Evolutionary conservation across 2,329 filamentous ascomycete species (phyloP).

Genomic region (Ophiostoma piceae): DNA sequence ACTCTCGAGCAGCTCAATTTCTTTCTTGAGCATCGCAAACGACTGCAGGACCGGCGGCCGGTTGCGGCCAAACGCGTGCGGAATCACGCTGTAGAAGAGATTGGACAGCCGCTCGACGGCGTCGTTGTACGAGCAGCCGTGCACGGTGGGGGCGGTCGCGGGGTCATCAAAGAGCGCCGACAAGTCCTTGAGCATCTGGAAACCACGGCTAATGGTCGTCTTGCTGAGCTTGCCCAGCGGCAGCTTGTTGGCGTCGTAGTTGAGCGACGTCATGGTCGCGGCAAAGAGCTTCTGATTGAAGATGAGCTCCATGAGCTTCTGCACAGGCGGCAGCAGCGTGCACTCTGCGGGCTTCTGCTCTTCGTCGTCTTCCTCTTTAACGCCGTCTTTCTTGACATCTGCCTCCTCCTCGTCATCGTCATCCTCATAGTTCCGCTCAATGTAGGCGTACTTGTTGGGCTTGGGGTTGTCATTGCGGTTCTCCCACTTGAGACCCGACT

Average conservation of each 20-base stretch:
- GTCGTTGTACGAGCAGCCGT: constrained; percentile 35
- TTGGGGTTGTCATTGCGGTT: constrained; percentile 53
- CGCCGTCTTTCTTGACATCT: constrained; percentile 27
- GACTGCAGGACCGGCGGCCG: constrained; percentile 62
- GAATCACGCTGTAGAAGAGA: constrained; percentile 73
- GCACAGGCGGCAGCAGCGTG: constrained; percentile 54
- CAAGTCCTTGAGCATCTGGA: constrained; percentile 70
- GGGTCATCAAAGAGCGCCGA: constrained; percentile 58
- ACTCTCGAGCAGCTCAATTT: constrained; percentile 74
- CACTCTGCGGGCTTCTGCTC: constrained; percentile 43
- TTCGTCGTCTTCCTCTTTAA: constrained; percentile 34
- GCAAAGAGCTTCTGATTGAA: constrained; percentile 73
- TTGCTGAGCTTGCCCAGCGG: constrained; percentile 82
- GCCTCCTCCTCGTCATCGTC: constrained; percentile 41
- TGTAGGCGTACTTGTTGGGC: constrained; percentile 68
- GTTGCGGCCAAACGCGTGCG: constrained; percentile 71
- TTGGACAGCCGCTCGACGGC: constrained; percentile 66
- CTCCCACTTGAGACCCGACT: constrained; percentile 54
- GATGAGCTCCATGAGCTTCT: constrained; percentile 71
- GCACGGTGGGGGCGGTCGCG: constrained; percentile 41
- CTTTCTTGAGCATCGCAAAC: constrained; percentile 57
- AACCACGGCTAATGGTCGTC: constrained; percentile 67
- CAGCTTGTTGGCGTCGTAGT: constrained; percentile 70
- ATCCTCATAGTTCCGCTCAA: constrained; percentile 72
- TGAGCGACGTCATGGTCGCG: constrained; percentile 59